These are phyloP conservation scores for Dothidotthia symphoricarpi DNA, from an alignment of 2,329 filamentous ascomycete species.

Conservation along the genomic window DNA sequence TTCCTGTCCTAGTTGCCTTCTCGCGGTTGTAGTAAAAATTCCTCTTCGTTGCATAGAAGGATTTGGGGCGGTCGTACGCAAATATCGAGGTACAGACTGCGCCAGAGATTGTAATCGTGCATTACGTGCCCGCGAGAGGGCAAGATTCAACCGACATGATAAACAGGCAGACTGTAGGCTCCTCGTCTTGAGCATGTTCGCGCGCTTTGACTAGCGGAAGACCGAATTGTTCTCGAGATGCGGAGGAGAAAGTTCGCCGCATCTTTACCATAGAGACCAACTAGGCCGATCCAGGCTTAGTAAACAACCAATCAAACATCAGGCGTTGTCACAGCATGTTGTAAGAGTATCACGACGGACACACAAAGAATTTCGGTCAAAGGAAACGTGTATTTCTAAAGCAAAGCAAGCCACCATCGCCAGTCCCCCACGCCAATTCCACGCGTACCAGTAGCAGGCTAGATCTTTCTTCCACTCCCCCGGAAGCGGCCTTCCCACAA, in stretches of 20 bases:
- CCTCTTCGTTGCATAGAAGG: constrained; percentile 19
- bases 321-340: no score
- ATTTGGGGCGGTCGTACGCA: constrained; percentile 13
- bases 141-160: constrained; percentile 34
- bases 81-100: constrained; percentile 10
- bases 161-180: constrained; percentile 31
- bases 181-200: constrained; percentile 34
- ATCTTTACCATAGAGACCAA: not conserved
- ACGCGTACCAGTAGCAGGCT: constrained; percentile 29
- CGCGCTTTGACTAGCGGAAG: constrained; percentile 4
- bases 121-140: constrained; percentile 27
- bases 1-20: constrained; percentile 14
- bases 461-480: constrained; percentile 22
- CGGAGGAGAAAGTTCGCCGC: constrained; percentile 33
- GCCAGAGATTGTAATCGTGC: constrained; percentile 19
- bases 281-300: no score
- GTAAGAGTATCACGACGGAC: not conserved
- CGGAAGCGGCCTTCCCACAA: constrained; percentile 29
- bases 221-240: constrained; percentile 3
- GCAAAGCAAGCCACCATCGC: constrained; percentile 12
- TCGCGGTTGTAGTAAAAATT: constrained; percentile 20
- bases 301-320: no score
- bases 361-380: constrained; percentile 1
- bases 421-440: constrained; percentile 8
- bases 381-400: constrained; percentile 10